Evolutionary conservation across 1,284 basidiomycete genomes (phyloP), one percentile per base, ranked within the genome.

Genomic region (Ganoderma lucidum): DNA sequence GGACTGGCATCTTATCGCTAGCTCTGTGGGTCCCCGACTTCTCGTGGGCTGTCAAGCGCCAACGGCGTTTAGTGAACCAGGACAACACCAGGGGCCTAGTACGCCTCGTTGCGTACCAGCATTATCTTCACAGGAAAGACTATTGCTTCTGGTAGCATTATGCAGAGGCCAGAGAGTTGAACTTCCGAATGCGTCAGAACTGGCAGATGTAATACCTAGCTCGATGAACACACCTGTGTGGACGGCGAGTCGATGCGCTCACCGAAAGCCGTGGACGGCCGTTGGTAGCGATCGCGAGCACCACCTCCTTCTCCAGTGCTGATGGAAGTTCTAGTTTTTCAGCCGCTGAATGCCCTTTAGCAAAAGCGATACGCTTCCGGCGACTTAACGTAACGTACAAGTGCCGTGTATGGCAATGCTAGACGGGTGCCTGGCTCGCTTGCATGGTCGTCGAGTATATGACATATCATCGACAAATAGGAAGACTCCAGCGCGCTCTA

Each of bases 391-490:
- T 59, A 59, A 59, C 28, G 35, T 19, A 59, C 6, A 2, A 23
- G n/a, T 39, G 35, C 56, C 56, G n/a, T n/a, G 37, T 37, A 59
- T 37, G 37, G 56, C 17, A 59, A 23, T 59, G 19, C 5, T 37
- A 2, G 10, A 39, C 35, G 30, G 4, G 35, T n/a, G 12, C 30
- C 19, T 37, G 56, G 37, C 17, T 59, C 56, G 56, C 56, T 39
- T 37, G 1, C 19, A 1, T 12, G 56, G 35, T 59, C 35, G 37
- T 59, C 19, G 2, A 59, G 56, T 59, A 59, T n/a, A 6, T 19
- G 56, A 39, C 56, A 59, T 14, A 59, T 59, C 9, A 39, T n/a
- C 37, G 56, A 59, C 56, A 39, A 59, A 39, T 39, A n/a, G 23
- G 19, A 59, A 39, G 19, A n/a, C 8, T 39, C 39, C 35, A 39